Percentiles rank a stretch among this genome's conserved stretches.
These are phyloP conservation scores for Ogataea corticis DNA, from an alignment of 805 yeast species.

Conservation along the genomic window DNA sequence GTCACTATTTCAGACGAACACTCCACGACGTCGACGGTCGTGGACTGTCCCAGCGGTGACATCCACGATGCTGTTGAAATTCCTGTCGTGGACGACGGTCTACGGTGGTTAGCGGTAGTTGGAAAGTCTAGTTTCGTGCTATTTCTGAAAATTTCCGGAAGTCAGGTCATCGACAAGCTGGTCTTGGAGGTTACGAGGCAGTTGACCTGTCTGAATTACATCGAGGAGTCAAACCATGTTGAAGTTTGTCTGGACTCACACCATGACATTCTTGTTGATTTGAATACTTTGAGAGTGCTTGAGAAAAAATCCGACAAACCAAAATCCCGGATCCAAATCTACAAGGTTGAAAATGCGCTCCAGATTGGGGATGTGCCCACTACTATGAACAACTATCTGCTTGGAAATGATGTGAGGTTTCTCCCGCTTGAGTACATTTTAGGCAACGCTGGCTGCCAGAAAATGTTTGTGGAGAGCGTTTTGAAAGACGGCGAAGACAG, in stretches of 20 bases:
- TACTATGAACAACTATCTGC: constrained; percentile 3
- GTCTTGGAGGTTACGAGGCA: neutral
- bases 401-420: constrained; percentile 11
- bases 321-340: constrained; percentile 8
- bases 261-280: neutral
- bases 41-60: constrained; percentile 1
- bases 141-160: constrained; percentile 11
- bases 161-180: constrained; percentile 9
- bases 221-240: constrained; percentile 12
- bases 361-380: constrained; percentile 15
- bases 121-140: constrained; percentile 6
- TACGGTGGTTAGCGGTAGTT: constrained; percentile 9
- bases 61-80: constrained; percentile 2
- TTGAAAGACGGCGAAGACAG: neutral
- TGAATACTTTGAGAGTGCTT: neutral
- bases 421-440: constrained; percentile 12
- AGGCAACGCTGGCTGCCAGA: neutral
- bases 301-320: neutral
- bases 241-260: constrained; percentile 6
- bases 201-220: constrained; percentile 7
- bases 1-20: neutral
- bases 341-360: constrained; percentile 3
- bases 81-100: neutral
- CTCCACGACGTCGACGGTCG: neutral
- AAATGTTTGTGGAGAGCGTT: neutral